Percentiles rank a stretch among this genome's conserved stretches.
Evolutionary conservation across 352 stramenopile species (phyloP).

Genomic region (Stramenopiles sp.): DNA sequence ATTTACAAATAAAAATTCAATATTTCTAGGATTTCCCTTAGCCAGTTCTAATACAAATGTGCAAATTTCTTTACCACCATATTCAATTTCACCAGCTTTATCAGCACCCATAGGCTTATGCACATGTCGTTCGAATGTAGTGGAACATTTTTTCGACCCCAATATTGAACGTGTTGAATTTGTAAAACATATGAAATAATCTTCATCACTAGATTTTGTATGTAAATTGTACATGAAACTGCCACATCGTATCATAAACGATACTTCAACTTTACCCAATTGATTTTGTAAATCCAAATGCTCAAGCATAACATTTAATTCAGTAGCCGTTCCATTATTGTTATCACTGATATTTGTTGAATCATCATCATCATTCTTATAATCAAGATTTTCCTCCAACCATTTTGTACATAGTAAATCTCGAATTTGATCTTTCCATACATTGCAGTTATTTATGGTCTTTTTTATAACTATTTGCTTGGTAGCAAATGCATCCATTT

Average conservation of each 20-base stretch:
- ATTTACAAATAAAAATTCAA: neutral
- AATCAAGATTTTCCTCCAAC: neutral
- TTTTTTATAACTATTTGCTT: neutral
- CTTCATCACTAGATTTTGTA: neutral
- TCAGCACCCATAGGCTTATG: neutral
- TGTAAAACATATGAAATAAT: slow-evolving; percentile 1
- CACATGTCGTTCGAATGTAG: neutral
- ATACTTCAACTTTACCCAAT: neutral
- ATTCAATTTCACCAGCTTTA: neutral
- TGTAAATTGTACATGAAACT: neutral
- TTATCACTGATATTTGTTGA: neutral
- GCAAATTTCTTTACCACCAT: neutral
- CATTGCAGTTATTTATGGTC: neutral
- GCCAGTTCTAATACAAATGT: neutral
- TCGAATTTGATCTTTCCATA: neutral
- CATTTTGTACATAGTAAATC: neutral
- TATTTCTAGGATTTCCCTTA: neutral
- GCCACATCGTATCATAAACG: neutral
- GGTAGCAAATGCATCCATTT: no score
- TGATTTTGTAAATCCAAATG: neutral
- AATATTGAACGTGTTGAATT: neutral
- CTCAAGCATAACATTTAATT: neutral
- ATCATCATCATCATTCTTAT: neutral
- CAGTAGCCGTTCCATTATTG: neutral
- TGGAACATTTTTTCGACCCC: neutral